Base-by-base conservation (phyloP, 2,329 filamentous ascomycete species). In the Microcyclospora tardicrescens region DNA sequence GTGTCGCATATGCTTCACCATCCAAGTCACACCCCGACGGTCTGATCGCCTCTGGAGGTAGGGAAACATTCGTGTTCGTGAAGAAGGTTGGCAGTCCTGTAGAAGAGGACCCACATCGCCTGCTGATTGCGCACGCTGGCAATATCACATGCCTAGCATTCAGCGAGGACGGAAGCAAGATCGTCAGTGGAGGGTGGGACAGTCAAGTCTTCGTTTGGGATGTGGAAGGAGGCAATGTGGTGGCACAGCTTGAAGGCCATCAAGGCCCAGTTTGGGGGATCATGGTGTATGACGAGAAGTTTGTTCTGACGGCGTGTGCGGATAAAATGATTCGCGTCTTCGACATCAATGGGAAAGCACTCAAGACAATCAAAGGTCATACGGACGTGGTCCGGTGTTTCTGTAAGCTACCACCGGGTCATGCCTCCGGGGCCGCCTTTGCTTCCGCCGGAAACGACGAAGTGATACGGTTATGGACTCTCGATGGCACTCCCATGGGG, bases 181-280 rank as follows among this genome's bases (percentile, higher is more conserved):
- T 96, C 31, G 79, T 95, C 34, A 96, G 89, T 48, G 91, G 89
- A 27, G 84, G 87, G 52, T 98, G 91, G 91, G 91, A 98, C 61
- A 76, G 76, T 24, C 81, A 86, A 47, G 87, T 85, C 19, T 79
- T 85, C 39, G 66, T 96, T 37, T 98, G 91, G 91, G 73, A 71
- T 45, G 67, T 91, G n/a, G 75, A 75, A 31, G 86, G 81, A 48
- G 95, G 89, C 84, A 85, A 93, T 55, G 75, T 75, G 9, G 75
- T 82, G 46, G 64, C 77, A 27, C 66, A 81, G 34, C 68, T 98
- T 13, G 65, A 75, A 34, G 86, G 84, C 5, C 86, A 95, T 54
- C 74, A 80, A 39, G 82, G 75, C 30, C 81, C 80, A 36, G 86
- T 98, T 11, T 96, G 87, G 89, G 81, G 81, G n/a, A 86, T 95